Evolutionary conservation across 768 basidiomycete species (phyloP).

Genomic region (Fomitopsis pulvina): DNA sequence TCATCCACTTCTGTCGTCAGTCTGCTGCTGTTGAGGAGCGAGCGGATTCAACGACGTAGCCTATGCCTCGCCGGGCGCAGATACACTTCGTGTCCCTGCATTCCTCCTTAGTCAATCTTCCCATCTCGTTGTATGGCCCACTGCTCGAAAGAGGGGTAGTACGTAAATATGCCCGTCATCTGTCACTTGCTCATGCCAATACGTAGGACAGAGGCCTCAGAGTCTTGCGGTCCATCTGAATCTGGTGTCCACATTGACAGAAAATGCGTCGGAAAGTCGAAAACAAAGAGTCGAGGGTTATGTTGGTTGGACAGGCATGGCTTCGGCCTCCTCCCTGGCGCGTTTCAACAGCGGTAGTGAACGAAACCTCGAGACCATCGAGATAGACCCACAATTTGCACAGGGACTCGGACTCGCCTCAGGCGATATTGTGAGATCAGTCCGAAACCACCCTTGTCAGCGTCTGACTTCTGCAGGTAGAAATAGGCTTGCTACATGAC

Average conservation of each 20-base stretch:
- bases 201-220: constrained; percentile 18
- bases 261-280: neutral
- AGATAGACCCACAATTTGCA: constrained; percentile 93
- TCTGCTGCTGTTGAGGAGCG: too few relatives aligned
- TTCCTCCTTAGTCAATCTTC: constrained; percentile 90
- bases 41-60: too few relatives aligned
- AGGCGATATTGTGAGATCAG: constrained; percentile 60
- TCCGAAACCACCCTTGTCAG: neutral
- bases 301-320: constrained; percentile 96
- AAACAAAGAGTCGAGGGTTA: constrained; percentile 34
- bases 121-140: constrained; percentile 88
- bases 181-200: neutral
- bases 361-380: constrained; percentile 70
- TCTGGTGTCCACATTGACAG: constrained; percentile 8
- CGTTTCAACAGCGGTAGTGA: constrained; percentile 35
- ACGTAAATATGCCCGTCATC: constrained; percentile 26
- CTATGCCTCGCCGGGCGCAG: constrained; percentile 78
- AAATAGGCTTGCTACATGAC: constrained; percentile 85
- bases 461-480: constrained; percentile 50
- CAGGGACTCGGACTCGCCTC: constrained; percentile 67
- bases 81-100: constrained; percentile 77
- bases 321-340: constrained; percentile 36
- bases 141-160: constrained; percentile 85
- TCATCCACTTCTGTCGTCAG: too few relatives aligned
- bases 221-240: constrained; percentile 22